Evolutionary conservation across 2,329 filamentous ascomycete genomes (phyloP).

Genomic region (Penicillium corylophilum): DNA sequence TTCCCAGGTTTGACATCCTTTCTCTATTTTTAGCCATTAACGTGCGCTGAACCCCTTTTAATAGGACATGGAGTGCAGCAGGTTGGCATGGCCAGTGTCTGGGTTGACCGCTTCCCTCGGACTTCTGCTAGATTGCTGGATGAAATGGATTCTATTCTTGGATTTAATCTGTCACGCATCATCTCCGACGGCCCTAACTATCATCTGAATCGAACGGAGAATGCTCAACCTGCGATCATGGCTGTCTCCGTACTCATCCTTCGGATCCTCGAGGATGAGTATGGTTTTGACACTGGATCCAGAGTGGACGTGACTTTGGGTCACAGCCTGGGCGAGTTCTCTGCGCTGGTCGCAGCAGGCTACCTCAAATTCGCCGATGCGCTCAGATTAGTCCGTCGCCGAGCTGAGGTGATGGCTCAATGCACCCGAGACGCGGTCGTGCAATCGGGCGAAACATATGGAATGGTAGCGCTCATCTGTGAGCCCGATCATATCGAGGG

Average conservation of each 20-base stretch:
- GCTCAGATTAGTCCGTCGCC: slow-evolving; percentile 69
- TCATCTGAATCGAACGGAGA: slow-evolving; percentile 74
- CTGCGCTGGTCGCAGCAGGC: slow-evolving; percentile 80
- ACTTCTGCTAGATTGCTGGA: slow-evolving; percentile 76
- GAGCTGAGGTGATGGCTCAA: slow-evolving; percentile 79
- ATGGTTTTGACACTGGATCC: slow-evolving; percentile 69
- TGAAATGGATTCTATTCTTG: slow-evolving; percentile 77
- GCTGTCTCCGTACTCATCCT: slow-evolving; percentile 88
- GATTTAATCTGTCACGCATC: slow-evolving; percentile 70
- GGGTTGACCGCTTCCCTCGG: slow-evolving; percentile 80
- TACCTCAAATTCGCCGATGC: slow-evolving; percentile 77
- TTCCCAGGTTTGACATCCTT: slow-evolving; percentile 41
- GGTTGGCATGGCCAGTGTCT: slow-evolving; percentile 81
- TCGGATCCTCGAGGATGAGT: slow-evolving; percentile 80
- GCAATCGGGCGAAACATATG: slow-evolving; percentile 75
- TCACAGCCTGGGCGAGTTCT: slow-evolving; percentile 91
- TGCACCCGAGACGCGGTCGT: slow-evolving; percentile 67
- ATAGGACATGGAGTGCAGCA: slow-evolving; percentile 84
- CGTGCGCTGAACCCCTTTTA: slow-evolving; percentile 12
- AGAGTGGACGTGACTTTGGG: slow-evolving; percentile 81
- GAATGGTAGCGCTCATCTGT: slow-evolving; percentile 91
- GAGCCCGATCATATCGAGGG: slow-evolving; percentile 72
- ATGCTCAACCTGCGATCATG: slow-evolving; percentile 95
- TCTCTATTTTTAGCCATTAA: not conserved
- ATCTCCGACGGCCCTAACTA: slow-evolving; percentile 79